phyloP scores from a whole-genome alignment of 2,329 filamentous ascomycete species.

The Aureobasidium sp. region DNA sequence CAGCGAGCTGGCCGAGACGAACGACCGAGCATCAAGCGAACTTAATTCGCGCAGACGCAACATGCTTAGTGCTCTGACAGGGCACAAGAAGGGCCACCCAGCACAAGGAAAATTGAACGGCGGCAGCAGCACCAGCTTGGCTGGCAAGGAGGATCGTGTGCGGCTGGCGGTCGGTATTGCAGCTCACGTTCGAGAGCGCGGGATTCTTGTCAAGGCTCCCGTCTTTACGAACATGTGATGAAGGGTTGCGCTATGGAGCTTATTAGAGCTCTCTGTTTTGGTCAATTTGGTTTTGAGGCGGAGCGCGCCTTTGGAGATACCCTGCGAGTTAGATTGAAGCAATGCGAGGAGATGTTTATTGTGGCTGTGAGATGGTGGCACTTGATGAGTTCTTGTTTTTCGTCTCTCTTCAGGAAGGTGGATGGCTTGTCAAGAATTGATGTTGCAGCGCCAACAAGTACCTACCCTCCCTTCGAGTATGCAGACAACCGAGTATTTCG shows the following conservation, averaged over 20 bases:
- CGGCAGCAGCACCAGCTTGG: conserved; percentile 33
- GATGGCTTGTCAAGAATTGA: not conserved
- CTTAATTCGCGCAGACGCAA: conserved; percentile 26
- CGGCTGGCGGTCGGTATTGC: conserved; percentile 42
- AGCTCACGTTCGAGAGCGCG: conserved; percentile 43
- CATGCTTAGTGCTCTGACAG: conserved; percentile 40
- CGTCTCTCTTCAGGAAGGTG: not conserved
- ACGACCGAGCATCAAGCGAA: conserved; percentile 17
- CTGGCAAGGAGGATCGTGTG: conserved; percentile 38
- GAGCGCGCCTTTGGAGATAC: conserved; percentile 11
- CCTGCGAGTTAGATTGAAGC: conserved; percentile 8
- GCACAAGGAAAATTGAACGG: conserved; percentile 31
- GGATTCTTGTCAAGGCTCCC: conserved; percentile 44
- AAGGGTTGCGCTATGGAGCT: not conserved
- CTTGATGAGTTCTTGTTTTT: not conserved
- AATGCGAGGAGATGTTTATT: not conserved
- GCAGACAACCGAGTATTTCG: not conserved
- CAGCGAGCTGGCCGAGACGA: conserved; percentile 28
- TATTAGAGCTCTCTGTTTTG: not conserved
- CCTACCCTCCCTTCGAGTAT: too few relatives aligned
- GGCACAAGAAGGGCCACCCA: conserved; percentile 29
- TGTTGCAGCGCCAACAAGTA: not conserved
- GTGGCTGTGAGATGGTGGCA: not conserved
- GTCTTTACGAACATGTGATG: not conserved
- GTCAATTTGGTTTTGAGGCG: not conserved